Evolutionary conservation across 2,329 filamentous ascomycete species (phyloP).

Genomic region (Aspergillus sclerotialis): DNA sequence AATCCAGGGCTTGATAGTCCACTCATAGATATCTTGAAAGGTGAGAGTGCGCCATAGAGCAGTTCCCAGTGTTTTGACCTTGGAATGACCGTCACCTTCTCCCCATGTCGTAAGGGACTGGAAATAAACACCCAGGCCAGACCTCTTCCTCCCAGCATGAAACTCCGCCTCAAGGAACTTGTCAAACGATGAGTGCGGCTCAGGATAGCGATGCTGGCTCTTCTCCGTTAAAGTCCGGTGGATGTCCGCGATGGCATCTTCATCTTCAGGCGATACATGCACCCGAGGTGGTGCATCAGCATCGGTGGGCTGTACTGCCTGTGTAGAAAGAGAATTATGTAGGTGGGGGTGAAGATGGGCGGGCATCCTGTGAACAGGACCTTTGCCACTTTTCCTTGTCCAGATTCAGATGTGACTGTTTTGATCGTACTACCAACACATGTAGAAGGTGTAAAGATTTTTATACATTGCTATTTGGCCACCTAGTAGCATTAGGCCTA

Average conservation of each 20-base stretch:
- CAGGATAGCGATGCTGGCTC: conserved; percentile 15
- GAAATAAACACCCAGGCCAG: conserved; percentile 68
- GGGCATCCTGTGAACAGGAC: conserved; percentile 14
- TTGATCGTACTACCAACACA: background rate
- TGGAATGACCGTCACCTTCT: conserved; percentile 53
- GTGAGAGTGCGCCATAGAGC: conserved; percentile 70
- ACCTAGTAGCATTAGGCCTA: background rate
- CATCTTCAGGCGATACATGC: conserved; percentile 21
- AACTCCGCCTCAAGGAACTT: conserved; percentile 64
- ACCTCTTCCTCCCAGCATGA: conserved; percentile 55
- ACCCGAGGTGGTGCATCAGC: conserved; percentile 16
- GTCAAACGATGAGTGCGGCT: conserved; percentile 56
- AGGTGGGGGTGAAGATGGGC: conserved; percentile 18
- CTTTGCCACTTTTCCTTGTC: background rate
- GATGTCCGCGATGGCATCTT: conserved; percentile 23
- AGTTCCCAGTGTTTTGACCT: conserved; percentile 62
- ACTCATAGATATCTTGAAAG: conserved; percentile 59
- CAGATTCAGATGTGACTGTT: background rate
- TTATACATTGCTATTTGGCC: background rate
- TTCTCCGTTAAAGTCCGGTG: conserved; percentile 23
- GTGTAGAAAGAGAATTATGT: conserved; percentile 15
- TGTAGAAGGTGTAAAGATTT: background rate
- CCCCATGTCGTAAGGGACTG: conserved; percentile 66
- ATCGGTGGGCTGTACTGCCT: conserved; percentile 9
- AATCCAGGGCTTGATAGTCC: conserved; percentile 43